phyloP scores from a whole-genome alignment of 441 rosid species.

The Pelargonium citronellum region DNA sequence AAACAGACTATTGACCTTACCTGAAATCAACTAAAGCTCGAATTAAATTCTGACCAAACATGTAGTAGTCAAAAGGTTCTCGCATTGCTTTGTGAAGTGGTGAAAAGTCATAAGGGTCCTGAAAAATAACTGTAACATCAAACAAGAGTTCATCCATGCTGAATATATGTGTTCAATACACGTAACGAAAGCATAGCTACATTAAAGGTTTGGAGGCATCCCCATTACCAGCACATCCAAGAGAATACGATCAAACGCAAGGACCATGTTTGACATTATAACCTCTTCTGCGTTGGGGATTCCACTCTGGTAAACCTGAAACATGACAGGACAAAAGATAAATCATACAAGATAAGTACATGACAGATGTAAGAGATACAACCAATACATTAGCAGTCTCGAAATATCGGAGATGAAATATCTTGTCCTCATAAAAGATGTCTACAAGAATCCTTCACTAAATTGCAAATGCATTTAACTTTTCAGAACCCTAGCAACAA shows the following conservation, averaged over 20 bases:
- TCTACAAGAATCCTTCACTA: conserved; percentile 12
- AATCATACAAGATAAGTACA: conserved; percentile 4
- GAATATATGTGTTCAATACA: conserved; percentile 14
- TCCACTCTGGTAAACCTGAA: conserved; percentile 76
- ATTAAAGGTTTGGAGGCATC: conserved; percentile 20
- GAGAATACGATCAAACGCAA: conserved; percentile 64
- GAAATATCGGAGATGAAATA: conserved; percentile 17
- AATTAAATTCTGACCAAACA: conserved; percentile 88
- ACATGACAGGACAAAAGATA: conserved; percentile 16
- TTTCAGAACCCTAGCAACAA: conserved; percentile 8
- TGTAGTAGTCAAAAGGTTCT: conserved; percentile 89
- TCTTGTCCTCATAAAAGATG: conserved; percentile 12
- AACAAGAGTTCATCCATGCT: conserved; percentile 23
- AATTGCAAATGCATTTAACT: background rate
- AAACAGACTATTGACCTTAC: conserved; percentile 38
- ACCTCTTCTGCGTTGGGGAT: conserved; percentile 50
- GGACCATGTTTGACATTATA: conserved; percentile 76
- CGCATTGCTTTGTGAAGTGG: conserved; percentile 82
- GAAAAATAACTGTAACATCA: conserved; percentile 33
- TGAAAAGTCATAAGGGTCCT: conserved; percentile 73
- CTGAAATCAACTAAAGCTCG: conserved; percentile 79
- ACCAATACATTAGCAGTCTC: conserved; percentile 10
- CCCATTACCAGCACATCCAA: conserved; percentile 72
- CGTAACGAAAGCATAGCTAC: conserved; percentile 10
- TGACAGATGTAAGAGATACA: background rate